Evolutionary conservation across 768 basidiomycete species (phyloP).

Genomic region (Polyporus arcularius): DNA sequence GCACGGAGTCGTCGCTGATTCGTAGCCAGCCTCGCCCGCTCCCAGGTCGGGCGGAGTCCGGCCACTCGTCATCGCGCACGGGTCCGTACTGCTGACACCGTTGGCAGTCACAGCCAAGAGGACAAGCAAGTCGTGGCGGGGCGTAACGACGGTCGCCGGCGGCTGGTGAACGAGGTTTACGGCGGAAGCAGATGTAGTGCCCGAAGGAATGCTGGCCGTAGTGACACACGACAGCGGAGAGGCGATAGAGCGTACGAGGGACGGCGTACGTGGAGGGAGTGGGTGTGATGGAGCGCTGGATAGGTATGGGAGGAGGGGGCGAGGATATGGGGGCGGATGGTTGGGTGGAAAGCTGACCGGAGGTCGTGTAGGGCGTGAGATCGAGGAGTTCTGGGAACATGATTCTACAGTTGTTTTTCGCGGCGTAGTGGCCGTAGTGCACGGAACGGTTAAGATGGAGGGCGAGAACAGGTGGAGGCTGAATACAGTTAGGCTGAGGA

Average conservation of each 20-base stretch:
- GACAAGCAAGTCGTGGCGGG: conserved; percentile 41
- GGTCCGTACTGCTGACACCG: conserved; percentile 49
- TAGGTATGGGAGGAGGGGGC: conserved; percentile 47
- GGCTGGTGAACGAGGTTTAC: conserved; percentile 64
- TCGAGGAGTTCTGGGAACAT: conserved; percentile 88
- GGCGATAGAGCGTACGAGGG: conserved; percentile 78
- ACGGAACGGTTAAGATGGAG: conserved; percentile 93
- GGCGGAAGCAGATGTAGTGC: conserved; percentile 90
- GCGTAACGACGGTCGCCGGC: conserved; percentile 41
- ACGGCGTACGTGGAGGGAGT: conserved; percentile 53
- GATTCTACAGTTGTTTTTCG: conserved; percentile 84
- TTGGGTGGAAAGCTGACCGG: conserved; percentile 69
- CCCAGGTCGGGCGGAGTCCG: conserved; percentile 33
- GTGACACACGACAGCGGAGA: conserved; percentile 87
- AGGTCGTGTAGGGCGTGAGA: conserved; percentile 85
- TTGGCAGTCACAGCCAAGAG: conserved; percentile 49
- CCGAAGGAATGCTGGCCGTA: conserved; percentile 92
- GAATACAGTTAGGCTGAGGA: conserved; percentile 7
- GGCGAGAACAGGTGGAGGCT: conserved; percentile 86
- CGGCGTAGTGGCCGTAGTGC: conserved; percentile 70
- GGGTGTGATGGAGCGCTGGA: conserved; percentile 51
- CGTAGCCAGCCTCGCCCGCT: conserved; percentile 80
- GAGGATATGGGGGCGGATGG: conserved; percentile 74
- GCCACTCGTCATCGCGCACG: conserved; percentile 54
- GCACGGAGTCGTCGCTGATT: conserved; percentile 83